A percentile compares a stretch with the other conserved stretches of the same genome.
Evolutionary conservation across 2,329 filamentous ascomycete species (phyloP).

Genomic region (Fusarium sp.): DNA sequence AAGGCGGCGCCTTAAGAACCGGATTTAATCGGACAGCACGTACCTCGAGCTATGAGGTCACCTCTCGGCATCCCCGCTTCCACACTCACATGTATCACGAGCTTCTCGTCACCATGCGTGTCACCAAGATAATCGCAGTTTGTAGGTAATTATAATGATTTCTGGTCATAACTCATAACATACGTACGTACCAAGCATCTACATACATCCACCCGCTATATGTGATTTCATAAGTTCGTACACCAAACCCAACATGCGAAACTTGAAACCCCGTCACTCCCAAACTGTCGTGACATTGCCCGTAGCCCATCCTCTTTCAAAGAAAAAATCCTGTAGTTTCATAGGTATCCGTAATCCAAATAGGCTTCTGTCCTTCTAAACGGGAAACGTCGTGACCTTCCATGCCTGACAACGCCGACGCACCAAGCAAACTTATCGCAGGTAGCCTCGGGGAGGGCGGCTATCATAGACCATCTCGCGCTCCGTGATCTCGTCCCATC

Average conservation of each 20-base stretch:
- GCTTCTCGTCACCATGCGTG: not conserved
- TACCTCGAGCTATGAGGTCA: constrained; percentile 28
- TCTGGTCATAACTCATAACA: constrained; percentile 37
- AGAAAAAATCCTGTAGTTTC: constrained; percentile 34
- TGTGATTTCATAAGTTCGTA: constrained; percentile 39
- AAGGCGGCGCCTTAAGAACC: constrained; percentile 7
- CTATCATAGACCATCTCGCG: constrained; percentile 75
- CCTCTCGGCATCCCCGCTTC: not conserved
- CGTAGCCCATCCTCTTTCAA: constrained; percentile 7
- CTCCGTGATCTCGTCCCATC: constrained; percentile 73
- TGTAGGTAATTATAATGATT: constrained; percentile 12
- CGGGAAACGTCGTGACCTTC: constrained; percentile 7
- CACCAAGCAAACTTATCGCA: constrained; percentile 39
- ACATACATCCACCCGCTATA: constrained; percentile 36
- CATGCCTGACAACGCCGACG: constrained; percentile 28
- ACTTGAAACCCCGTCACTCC: constrained; percentile 8
- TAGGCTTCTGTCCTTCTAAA: constrained; percentile 17
- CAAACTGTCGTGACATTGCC: constrained; percentile 3
- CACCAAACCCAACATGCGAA: constrained; percentile 26
- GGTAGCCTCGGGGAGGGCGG: constrained; percentile 46
- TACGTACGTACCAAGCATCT: constrained; percentile 33
- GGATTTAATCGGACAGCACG: not conserved
- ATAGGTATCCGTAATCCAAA: constrained; percentile 27
- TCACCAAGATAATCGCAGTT: not conserved
- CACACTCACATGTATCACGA: not conserved